A percentile compares a stretch with the other conserved stretches of the same genome.
Conservation (phyloP, 305 asterid species). For the Striga hermonthica region DNA sequence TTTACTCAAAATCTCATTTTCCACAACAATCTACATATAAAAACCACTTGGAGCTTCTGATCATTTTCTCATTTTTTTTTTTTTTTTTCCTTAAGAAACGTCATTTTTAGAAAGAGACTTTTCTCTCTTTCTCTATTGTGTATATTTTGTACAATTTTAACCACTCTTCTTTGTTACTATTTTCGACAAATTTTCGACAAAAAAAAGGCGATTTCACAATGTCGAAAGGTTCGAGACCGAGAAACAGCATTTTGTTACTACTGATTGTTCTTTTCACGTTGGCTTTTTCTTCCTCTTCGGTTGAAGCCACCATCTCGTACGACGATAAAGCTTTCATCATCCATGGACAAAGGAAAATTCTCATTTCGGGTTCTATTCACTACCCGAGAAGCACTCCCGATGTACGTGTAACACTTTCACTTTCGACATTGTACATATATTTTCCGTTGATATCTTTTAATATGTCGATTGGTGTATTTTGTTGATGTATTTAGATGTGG, state of each 20-base stretch:
- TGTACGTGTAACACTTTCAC: slow-evolving; percentile 34
- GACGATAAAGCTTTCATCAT: slow-evolving; percentile 78
- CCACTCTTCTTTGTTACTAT: neutral
- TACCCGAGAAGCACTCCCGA: slow-evolving; percentile 86
- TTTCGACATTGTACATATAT: neutral
- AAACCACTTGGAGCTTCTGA: neutral
- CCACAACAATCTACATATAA: neutral
- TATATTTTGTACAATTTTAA: neutral
- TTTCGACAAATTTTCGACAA: no score
- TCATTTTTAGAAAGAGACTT: neutral
- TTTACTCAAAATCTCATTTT: neutral
- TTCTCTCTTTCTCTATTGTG: neutral
- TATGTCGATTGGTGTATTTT: slow-evolving; percentile 2
- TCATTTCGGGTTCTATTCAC: slow-evolving; percentile 92
- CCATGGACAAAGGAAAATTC: slow-evolving; percentile 66
- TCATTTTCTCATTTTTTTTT: no score
- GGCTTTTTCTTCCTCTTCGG: slow-evolving; percentile 43
- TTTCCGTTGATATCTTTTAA: neutral
- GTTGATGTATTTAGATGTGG: slow-evolving; percentile 63
- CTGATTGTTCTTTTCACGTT: slow-evolving; percentile 33
- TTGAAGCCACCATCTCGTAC: slow-evolving; percentile 59
- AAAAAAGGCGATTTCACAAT: slow-evolving; percentile 9
- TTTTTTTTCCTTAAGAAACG: neutral
- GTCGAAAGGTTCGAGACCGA: slow-evolving; percentile 38
- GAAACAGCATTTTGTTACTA: slow-evolving; percentile 34